Base-by-base conservation (phyloP, 2,329 filamentous ascomycete species). In the Arthrinium puccinioides region DNA sequence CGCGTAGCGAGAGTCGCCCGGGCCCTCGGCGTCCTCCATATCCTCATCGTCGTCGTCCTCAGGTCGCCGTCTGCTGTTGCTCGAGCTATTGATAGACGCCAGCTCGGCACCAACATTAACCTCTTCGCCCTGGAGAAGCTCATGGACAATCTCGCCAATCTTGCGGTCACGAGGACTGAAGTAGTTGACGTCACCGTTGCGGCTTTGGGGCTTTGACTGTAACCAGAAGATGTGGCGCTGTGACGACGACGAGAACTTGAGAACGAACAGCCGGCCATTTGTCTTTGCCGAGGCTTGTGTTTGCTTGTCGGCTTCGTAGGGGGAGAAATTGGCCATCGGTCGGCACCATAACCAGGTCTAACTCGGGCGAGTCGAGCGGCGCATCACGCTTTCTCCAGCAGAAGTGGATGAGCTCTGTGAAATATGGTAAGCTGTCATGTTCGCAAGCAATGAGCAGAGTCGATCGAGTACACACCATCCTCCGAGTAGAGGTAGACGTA, bases 191-290 rank as follows among this genome's bases (percentile, higher is more conserved):
- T 90, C 79, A 35, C 70, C 82, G 57, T 66, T 74, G 46, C 68
- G 74, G 56, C 63, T 78, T 64, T 96, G 88, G 21, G 83, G 76
- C 63, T 89, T 89, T 21, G 87, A 92, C 65, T 98, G 92, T 55
- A 98, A 70, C 89, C 90, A 98, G 70, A 97, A 98, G 42, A 96
- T 73, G 63, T 97, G 75, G 54, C 89, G 81, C 62, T 94, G 82
- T 41, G 88, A 92, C 45, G 87, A 95, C 10, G 89, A 96, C 21
- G 76, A 77, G 67, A 98, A 98, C 63, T 94, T 96, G 55, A 98
- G 79, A 40, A 85, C 82, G 60, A 89, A 96, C 59, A 98, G 82
- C 52, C 92, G 87, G 48, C 89, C 94, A 57, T 94, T 88, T 31
- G 83, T 82, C 55, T 85, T 78, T 40, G 75, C 66, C 13, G 71